phyloP scores from a whole-genome alignment of 2,329 filamentous ascomycete genomes.

The Knufia petricola region DNA sequence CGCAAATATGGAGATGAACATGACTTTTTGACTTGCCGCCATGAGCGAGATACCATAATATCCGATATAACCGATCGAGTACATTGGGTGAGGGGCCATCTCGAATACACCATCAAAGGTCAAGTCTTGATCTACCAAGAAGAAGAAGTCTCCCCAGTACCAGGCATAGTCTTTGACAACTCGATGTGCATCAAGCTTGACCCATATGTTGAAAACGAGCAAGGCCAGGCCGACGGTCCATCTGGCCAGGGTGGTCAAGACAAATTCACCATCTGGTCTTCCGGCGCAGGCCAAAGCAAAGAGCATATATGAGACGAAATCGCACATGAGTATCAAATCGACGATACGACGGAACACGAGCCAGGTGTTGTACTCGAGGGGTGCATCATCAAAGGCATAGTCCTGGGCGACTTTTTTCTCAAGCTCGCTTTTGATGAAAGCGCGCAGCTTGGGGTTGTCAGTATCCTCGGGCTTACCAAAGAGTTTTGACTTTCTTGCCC shows the following conservation, averaged over 20 bases:
- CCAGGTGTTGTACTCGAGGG: constrained; percentile 98
- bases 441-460: constrained; percentile 71
- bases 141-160: constrained; percentile 99
- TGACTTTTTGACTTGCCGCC: constrained; percentile 92
- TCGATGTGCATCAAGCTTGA: constrained; percentile 92
- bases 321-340: constrained; percentile 96
- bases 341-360: constrained; percentile 90
- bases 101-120: constrained; percentile 99
- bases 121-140: constrained; percentile 91
- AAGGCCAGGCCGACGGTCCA: constrained; percentile 71
- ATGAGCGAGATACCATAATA: constrained; percentile 98
- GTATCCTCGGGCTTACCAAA: constrained; percentile 83
- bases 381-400: constrained; percentile 86
- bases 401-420: constrained; percentile 91
- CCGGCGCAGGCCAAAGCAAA: constrained; percentile 84
- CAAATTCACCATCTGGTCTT: constrained; percentile 61
- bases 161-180: constrained; percentile 98
- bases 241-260: constrained; percentile 59
- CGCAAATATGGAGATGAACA: constrained; percentile 92
- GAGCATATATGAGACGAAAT: constrained; percentile 92
- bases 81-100: constrained; percentile 98
- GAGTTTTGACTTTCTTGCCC: constrained; percentile 75
- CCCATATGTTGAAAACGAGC: constrained; percentile 93
- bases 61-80: constrained; percentile 93
- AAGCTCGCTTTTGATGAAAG: constrained; percentile 75